phyloP scores from a whole-genome alignment of 1,284 basidiomycete genomes.

The Heterobasidion annosum region DNA sequence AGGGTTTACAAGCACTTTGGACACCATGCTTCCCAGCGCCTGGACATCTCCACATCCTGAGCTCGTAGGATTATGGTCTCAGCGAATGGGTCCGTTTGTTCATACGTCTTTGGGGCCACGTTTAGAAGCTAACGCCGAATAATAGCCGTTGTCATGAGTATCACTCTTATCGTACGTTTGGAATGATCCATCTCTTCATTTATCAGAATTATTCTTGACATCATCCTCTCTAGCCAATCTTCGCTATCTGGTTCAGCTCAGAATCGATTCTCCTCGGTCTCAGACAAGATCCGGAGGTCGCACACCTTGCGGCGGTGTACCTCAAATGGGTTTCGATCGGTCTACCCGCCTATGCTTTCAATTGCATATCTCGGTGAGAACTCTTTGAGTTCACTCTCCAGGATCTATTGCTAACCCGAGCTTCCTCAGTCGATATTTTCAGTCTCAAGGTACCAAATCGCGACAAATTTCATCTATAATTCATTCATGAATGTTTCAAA shows the following conservation, averaged over 20 bases:
- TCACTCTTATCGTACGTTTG: slow-evolving; percentile 45
- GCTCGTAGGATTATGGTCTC: slow-evolving; percentile 85
- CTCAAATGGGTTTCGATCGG: slow-evolving; percentile 74
- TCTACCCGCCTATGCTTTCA: slow-evolving; percentile 84
- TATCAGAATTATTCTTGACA: not conserved
- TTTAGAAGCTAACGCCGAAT: not conserved
- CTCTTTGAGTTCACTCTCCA: slow-evolving; percentile 12
- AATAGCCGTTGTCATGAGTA: slow-evolving; percentile 58
- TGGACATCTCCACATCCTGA: slow-evolving; percentile 83
- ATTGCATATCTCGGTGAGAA: slow-evolving; percentile 52
- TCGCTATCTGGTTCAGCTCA: slow-evolving; percentile 72
- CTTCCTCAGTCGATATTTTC: slow-evolving; percentile 68
- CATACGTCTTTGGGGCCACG: not conserved
- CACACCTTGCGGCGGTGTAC: slow-evolving; percentile 69
- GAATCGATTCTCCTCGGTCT: slow-evolving; percentile 72
- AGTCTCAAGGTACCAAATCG: slow-evolving; percentile 59
- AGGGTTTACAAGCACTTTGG: slow-evolving; percentile 78
- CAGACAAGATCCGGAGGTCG: slow-evolving; percentile 83
- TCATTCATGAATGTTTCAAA: not conserved
- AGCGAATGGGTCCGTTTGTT: slow-evolving; percentile 62
- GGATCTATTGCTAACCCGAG: slow-evolving; percentile 17
- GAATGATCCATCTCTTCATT: not conserved
- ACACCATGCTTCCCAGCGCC: slow-evolving; percentile 84
- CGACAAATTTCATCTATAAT: not conserved
- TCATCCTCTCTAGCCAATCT: slow-evolving; percentile 43